Percentiles rank a stretch among this genome's conserved stretches.
Conservation (phyloP, 495 filamentous ascomycete genomes). For the Letharia columbiana region DNA sequence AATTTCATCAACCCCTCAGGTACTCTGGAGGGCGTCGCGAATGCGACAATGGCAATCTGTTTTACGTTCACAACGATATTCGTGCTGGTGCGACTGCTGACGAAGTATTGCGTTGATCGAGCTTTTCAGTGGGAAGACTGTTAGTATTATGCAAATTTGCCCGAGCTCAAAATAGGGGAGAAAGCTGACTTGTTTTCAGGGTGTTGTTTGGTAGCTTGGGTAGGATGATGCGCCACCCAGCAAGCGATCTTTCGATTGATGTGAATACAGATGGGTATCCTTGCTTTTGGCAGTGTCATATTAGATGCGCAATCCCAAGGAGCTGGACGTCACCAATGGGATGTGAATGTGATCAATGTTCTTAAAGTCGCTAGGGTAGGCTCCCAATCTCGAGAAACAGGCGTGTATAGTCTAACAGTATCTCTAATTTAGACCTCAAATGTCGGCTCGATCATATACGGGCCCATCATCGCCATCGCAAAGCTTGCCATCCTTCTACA, state of each 20-base stretch:
- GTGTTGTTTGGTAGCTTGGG: conserved; percentile 4
- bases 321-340: conserved; percentile 1
- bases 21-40: neutral
- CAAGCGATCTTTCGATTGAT: neutral
- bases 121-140: neutral
- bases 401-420: neutral
- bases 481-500: conserved; percentile 12
- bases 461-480: neutral
- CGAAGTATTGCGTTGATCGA: conserved; percentile 1
- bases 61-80: neutral
- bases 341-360: conserved; percentile 1
- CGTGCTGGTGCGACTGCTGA: neutral
- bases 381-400: neutral
- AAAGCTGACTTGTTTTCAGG: neutral
- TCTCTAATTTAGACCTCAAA: neutral
- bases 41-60: conserved; percentile 4
- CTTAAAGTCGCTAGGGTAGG: neutral
- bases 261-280: neutral
- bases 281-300: neutral
- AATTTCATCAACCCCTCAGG: neutral
- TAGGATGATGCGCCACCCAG: neutral
- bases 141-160: neutral
- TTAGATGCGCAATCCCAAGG: neutral
- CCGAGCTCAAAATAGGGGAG: neutral
- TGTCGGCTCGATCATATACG: conserved; percentile 7